These are phyloP conservation scores for Pelargonium cotyledonis DNA, from an alignment of 441 rosid species.

Conservation along the genomic window DNA sequence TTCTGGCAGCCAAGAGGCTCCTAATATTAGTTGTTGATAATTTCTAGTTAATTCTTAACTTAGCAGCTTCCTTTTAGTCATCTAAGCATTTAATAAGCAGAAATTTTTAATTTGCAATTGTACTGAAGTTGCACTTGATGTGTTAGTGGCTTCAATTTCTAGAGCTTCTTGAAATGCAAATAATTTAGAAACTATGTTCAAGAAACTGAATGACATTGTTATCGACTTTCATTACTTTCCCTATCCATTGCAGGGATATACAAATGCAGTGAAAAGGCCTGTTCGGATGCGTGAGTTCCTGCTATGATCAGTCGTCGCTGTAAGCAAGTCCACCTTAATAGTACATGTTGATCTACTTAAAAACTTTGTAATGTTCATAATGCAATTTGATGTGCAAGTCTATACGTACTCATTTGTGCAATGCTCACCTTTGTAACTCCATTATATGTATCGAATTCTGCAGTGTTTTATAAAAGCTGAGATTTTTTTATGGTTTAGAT, in stretches of 20 bases:
- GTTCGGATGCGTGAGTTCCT: slow-evolving; percentile 77
- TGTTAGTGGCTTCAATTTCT: not conserved
- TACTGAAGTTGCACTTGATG: not conserved
- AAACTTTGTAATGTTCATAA: not conserved
- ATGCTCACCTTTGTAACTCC: not conserved
- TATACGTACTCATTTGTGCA: not conserved
- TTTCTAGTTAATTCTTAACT: not conserved
- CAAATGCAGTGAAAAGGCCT: slow-evolving; percentile 90
- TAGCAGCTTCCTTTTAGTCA: not conserved
- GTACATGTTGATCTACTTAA: not conserved
- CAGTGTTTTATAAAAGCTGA: not conserved
- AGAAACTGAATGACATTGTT: not conserved
- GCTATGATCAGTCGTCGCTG: slow-evolving; percentile 21
- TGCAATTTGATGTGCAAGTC: not conserved
- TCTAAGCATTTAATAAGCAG: not conserved
- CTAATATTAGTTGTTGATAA: not conserved
- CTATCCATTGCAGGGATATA: slow-evolving; percentile 54
- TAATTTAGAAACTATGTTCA: not conserved
- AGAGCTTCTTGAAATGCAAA: not conserved
- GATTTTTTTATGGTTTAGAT: too few relatives aligned
- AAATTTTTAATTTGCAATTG: not conserved
- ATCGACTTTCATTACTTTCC: not conserved
- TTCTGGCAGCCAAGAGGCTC: not conserved
- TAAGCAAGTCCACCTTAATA: not conserved
- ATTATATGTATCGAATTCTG: not conserved